Percentiles rank a stretch among this genome's conserved stretches.
phyloP scores from a whole-genome alignment of 129 eudicot species.

The Chrysanthemum lavandulifolium region DNA sequence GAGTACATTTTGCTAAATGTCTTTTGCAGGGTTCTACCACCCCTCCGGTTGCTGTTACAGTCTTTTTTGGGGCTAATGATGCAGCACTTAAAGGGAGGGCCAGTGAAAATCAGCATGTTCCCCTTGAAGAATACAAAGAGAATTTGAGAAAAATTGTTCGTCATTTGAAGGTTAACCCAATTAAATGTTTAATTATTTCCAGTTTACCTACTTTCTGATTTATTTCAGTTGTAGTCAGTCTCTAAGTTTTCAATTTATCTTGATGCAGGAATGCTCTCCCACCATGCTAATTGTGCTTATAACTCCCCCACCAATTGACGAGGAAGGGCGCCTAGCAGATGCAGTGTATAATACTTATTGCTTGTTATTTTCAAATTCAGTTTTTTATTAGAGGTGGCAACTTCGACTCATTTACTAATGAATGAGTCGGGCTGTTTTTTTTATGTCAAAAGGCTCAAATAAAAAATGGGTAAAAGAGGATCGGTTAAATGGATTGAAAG shows the following conservation, averaged over 20 bases:
- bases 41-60: constrained; percentile 69
- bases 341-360: constrained; percentile 49
- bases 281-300: constrained; percentile 67
- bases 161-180: constrained; percentile 56
- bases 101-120: constrained; percentile 70
- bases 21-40: constrained; percentile 47
- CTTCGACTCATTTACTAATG: no score
- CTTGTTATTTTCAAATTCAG: neutral
- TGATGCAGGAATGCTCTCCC: constrained; percentile 68
- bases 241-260: constrained; percentile 10
- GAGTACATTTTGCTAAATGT: neutral
- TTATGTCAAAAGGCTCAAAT: no score
- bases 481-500: no score
- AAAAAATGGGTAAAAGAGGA: no score
- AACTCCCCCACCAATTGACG: constrained; percentile 90
- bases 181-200: constrained; percentile 5
- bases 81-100: constrained; percentile 76
- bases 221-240: neutral
- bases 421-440: no score
- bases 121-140: constrained; percentile 87
- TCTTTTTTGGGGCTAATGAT: constrained; percentile 92
- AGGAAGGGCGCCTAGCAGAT: constrained; percentile 65
- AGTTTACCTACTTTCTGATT: neutral
- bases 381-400: neutral
- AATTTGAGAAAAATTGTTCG: constrained; percentile 69